Evolutionary conservation across 2,329 filamentous ascomycete species (phyloP).

Genomic region (Dichotomopilus funicola): DNA sequence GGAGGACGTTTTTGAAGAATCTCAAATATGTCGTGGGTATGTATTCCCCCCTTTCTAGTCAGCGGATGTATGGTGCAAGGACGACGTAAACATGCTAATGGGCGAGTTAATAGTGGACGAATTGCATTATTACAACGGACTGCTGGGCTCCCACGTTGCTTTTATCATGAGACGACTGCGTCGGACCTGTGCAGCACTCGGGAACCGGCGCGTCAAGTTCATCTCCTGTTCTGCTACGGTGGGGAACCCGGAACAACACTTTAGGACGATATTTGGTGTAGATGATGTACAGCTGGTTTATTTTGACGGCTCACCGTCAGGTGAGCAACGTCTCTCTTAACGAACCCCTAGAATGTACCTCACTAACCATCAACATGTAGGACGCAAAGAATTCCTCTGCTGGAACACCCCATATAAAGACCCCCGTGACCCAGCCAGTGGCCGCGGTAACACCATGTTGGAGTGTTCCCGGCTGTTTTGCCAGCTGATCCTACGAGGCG

Average conservation of each 20-base stretch:
- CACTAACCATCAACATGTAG: conserved; percentile 7
- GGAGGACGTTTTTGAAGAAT: conserved; percentile 83
- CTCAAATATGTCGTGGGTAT: conserved; percentile 72
- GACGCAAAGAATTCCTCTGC: conserved; percentile 84
- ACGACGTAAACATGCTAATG: background rate
- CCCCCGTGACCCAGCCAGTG: conserved; percentile 76
- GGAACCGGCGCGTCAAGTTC: conserved; percentile 79
- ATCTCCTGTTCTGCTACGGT: conserved; percentile 96
- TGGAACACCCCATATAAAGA: conserved; percentile 98
- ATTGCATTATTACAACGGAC: conserved; percentile 90
- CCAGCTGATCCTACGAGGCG: conserved; percentile 78
- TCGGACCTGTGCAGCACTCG: conserved; percentile 81
- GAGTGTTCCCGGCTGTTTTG: conserved; percentile 91
- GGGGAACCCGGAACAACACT: conserved; percentile 84
- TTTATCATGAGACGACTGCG: conserved; percentile 88
- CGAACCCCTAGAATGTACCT: background rate
- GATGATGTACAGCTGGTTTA: conserved; percentile 75
- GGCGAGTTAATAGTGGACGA: conserved; percentile 55
- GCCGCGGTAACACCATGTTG: conserved; percentile 71
- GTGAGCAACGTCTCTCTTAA: conserved; percentile 28
- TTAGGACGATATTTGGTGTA: conserved; percentile 88
- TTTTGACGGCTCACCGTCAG: conserved; percentile 87
- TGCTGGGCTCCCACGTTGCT: conserved; percentile 89
- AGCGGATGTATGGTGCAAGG: too few species aligned
- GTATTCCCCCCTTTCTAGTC: background rate